Evolutionary conservation across 2,329 filamentous ascomycete genomes (phyloP), one percentile per base, ranked within the genome.

Genomic region (Pseudogymnoascus sp.): DNA sequence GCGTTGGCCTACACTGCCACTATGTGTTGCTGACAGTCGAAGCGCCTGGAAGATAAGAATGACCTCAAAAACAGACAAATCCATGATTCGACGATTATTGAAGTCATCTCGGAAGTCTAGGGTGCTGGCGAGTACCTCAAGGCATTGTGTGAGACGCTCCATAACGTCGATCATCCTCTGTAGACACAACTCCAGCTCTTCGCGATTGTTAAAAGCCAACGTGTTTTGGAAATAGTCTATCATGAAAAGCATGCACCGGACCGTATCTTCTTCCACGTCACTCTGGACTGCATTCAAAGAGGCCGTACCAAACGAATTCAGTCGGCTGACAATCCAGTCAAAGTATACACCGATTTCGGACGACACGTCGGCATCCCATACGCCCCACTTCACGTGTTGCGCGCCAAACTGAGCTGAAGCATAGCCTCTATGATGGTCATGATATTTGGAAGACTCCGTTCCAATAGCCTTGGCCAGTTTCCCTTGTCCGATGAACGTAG

Each of bases 321-420:
- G 45, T 30, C 79, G 73, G 33, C 84, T 81, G 9, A 73, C 68
- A 30, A 86, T 71, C 69, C 77, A 82, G 68, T 86, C 83, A 61
- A 84, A 73, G n/a, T 84, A 70, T 37, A 85, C 74, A 2, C 83
- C 83, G 18, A 86, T 65, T 64, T 86, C 82, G 3, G 83, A 85
- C 1, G 83, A 85, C 2, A 78, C 76, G 30, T 75, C 75, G 8
- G 79, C 78, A 63, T 82, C 73, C 83, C 84, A 86, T 2, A 64
- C 48, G 6, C 75, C 76, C 83, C 84, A 86, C 60, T 70, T 71
- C 5, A 86, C 74, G 0, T 67, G 67, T 61, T 79, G 76, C 5
- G 76, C 74, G 10, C 75, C 79, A 5, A 86, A 69, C 28, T 71
- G 69, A 52, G 45, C 45, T 12, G 26, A 52, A 30, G 26, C 45